Percentiles rank a stretch among this genome's conserved stretches.
Evolutionary conservation across 1,284 basidiomycete genomes (phyloP).

Genomic region (Leccinum fallax): DNA sequence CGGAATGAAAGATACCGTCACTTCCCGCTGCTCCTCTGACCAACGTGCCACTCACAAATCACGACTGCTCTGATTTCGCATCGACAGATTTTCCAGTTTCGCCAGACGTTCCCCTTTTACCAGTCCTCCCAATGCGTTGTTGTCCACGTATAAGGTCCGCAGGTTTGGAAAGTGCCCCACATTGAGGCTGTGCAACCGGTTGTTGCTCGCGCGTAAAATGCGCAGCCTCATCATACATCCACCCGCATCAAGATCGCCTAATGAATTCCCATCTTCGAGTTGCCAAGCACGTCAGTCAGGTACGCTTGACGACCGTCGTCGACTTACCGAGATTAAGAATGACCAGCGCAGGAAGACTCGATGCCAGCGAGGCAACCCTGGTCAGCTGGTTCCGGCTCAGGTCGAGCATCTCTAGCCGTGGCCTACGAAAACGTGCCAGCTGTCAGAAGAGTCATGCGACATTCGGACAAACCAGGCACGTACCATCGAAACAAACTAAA

Average conservation of each 20-base stretch:
- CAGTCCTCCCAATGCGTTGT: slow-evolving; percentile 70
- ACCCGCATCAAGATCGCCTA: slow-evolving; percentile 54
- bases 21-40: slow-evolving; percentile 26
- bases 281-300: slow-evolving; percentile 20
- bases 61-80: slow-evolving; percentile 84
- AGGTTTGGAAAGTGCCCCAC: slow-evolving; percentile 71
- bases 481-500: slow-evolving; percentile 71
- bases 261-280: slow-evolving; percentile 70
- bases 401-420: slow-evolving; percentile 81
- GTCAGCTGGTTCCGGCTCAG: slow-evolving; percentile 78
- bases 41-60: slow-evolving; percentile 61
- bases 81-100: slow-evolving; percentile 86
- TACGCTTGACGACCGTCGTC: slow-evolving; percentile 12
- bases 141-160: slow-evolving; percentile 91
- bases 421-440: slow-evolving; percentile 49
- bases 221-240: slow-evolving; percentile 68
- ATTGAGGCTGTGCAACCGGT: slow-evolving; percentile 73
- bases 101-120: slow-evolving; percentile 56
- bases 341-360: slow-evolving; percentile 59
- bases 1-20: slow-evolving; percentile 42
- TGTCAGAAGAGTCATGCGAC: slow-evolving; percentile 11
- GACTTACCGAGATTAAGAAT: slow-evolving; percentile 81
- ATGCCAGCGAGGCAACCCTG: slow-evolving; percentile 60
- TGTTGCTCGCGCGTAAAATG: slow-evolving; percentile 86
- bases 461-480: slow-evolving; percentile 11